phyloP scores from a whole-genome alignment of 495 filamentous ascomycete genomes.

The Hyphodiscus hymeniophilus region DNA sequence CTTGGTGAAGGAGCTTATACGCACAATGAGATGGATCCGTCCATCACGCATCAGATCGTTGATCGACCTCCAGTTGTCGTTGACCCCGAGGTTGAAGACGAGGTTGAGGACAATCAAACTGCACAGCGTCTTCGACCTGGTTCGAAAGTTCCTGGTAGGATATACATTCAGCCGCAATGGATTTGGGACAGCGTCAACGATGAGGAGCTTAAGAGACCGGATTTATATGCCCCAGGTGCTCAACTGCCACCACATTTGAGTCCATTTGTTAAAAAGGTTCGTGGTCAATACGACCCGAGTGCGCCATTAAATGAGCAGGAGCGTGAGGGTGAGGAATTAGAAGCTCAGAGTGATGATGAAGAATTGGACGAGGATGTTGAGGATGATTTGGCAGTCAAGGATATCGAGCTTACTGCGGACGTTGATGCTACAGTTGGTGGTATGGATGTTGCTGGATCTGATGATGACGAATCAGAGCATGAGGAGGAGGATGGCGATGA shows the following conservation, averaged over 20 bases:
- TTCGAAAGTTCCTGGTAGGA: conserved; percentile 74
- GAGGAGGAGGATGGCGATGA: conserved; percentile 28
- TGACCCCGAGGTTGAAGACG: conserved; percentile 48
- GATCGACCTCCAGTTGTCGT: conserved; percentile 72
- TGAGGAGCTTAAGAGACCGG: conserved; percentile 74
- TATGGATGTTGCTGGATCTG: conserved; percentile 33
- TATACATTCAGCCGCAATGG: conserved; percentile 95
- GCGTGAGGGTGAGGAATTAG: conserved; percentile 67
- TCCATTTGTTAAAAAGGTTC: conserved; percentile 83
- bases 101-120: conserved; percentile 50
- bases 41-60: conserved; percentile 93
- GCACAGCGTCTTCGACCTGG: conserved; percentile 41
- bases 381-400: conserved; percentile 25
- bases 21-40: conserved; percentile 71
- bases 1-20: conserved; percentile 90
- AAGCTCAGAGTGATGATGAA: conserved; percentile 44
- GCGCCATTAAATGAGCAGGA: conserved; percentile 71
- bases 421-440: conserved; percentile 30
- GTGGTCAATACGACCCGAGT: conserved; percentile 84
- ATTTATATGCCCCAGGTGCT: conserved; percentile 84
- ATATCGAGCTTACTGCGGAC: conserved; percentile 26
- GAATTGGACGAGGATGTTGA: conserved; percentile 26
- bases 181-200: conserved; percentile 95
- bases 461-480: conserved; percentile 34
- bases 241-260: conserved; percentile 88